Evolutionary conservation across 139 green algal species (phyloP).

Genomic region (Raphidocelis subcapitata): DNA sequence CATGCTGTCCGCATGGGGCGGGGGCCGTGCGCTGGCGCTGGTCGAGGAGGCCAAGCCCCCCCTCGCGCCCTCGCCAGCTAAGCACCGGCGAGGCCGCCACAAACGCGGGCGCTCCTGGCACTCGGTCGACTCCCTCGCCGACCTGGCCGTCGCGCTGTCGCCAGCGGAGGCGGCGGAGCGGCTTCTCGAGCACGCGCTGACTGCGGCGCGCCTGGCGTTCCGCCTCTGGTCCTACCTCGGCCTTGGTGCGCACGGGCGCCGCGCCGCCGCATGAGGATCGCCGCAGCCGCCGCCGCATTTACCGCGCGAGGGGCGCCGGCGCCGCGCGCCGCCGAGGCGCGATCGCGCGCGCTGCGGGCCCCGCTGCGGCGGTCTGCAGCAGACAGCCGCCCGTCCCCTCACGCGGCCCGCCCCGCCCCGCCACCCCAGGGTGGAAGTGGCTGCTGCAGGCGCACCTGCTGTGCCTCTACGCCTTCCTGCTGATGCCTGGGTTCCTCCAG

Average conservation of each 20-base stretch:
- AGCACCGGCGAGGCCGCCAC: background rate
- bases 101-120: constrained; percentile 4
- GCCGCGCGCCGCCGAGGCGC: background rate
- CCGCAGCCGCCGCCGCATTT: background rate
- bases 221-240: constrained; percentile 47
- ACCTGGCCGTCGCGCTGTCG: constrained; percentile 11
- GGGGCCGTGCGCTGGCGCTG: too few relatives aligned
- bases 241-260: constrained; percentile 32
- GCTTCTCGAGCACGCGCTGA: background rate
- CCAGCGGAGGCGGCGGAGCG: constrained; percentile 11
- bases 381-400: too few relatives aligned
- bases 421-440: constrained; percentile 50
- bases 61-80: too few relatives aligned
- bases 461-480: constrained; percentile 47
- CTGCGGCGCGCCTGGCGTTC: constrained; percentile 27
- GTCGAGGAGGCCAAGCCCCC: too few relatives aligned
- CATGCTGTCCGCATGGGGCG: too few relatives aligned
- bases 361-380: too few relatives aligned
- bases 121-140: constrained; percentile 27
- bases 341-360: too few relatives aligned
- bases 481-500: constrained; percentile 63
- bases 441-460: constrained; percentile 37
- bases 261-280: background rate
- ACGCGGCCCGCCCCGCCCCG: too few relatives aligned
- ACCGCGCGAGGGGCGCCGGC: background rate